Base-by-base conservation (phyloP, 2,329 filamentous ascomycete species). In the Calonectria multiphialidica region DNA sequence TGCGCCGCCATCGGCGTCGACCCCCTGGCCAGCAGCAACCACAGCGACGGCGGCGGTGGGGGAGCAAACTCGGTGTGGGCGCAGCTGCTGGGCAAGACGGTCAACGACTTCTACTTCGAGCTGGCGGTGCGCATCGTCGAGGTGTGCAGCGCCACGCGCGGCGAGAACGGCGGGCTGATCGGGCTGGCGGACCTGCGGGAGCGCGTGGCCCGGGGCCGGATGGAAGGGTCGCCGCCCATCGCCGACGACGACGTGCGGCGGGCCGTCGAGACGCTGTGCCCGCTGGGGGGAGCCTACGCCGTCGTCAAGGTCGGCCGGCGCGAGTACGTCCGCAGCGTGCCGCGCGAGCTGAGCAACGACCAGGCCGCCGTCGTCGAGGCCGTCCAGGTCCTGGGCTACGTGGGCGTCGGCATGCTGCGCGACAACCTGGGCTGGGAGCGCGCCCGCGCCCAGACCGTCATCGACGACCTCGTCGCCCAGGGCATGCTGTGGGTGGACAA, bases 21-120 rank as follows among this genome's bases (percentile, higher is more conserved):
- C 83, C 97, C 97, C 2, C 88, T 99, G 21, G 95, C 95, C 35
- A 83, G 82, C 74, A 86, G 82, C 83, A 80, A 78, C 61, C 76
- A 75, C 33, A 53, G 72, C 61, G 71, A 71, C 30, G 83, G 84
- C 21, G 86, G 83, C 42, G 87, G 86, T 7, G 87, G 85, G 1
- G 53, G 35, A 2, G 50, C 28, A 4, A 90, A 91, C 21, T 97
- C 93, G 71, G 92, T 98, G 71, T 98, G 97, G 96, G 94, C 95
- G 10, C 96, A 98, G 86, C 91, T 98, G 74, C 89, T 98, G 23
- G 97, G 97, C 35, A 91, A 94, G 72, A 95, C 93, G 79, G 96
- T 99, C 77, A 98, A 98, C 82, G 97, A 99, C 83, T 99, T 99
- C 82, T 99, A 98, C 86, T 98, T 98, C 83, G 96, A 98, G 86